Conservation (phyloP, 1,139 yeast genomes). For the Trichomonascaceae sp. region DNA sequence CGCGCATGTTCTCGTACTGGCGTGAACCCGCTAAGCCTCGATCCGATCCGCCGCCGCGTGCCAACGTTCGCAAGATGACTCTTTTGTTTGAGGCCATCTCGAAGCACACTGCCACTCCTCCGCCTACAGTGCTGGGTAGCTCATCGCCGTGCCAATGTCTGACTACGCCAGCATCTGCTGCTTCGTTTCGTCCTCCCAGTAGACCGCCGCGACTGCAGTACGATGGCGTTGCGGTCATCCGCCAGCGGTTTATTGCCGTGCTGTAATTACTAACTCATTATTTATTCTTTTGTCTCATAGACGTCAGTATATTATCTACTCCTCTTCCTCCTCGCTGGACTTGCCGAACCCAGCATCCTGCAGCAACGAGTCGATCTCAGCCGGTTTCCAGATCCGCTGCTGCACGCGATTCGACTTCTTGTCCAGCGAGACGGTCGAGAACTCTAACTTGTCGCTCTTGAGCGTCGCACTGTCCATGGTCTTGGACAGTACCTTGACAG, state of each 20-base stretch:
- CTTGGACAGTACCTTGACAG: constrained; percentile 82
- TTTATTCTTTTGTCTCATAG: not conserved
- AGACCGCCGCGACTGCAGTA: constrained; percentile 1
- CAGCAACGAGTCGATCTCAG: constrained; percentile 62
- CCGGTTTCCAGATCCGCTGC: constrained; percentile 68
- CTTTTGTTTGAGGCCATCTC: constrained; percentile 12
- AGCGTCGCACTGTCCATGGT: constrained; percentile 85
- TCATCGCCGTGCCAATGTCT: not conserved
- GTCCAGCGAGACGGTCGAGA: constrained; percentile 58
- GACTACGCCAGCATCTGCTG: constrained; percentile 3
- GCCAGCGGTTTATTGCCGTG: constrained; percentile 12
- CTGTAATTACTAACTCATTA: constrained; percentile 3
- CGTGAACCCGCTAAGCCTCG: constrained; percentile 2
- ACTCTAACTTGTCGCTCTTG: constrained; percentile 79
- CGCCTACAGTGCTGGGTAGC: constrained; percentile 5
- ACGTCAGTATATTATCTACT: constrained; percentile 1
- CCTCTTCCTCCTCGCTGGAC: constrained; percentile 36
- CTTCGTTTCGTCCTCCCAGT: no score
- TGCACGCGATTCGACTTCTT: constrained; percentile 35
- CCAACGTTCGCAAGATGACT: constrained; percentile 15
- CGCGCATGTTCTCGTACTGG: constrained; percentile 17
- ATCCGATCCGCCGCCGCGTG: constrained; percentile 17
- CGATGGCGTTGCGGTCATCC: constrained; percentile 11
- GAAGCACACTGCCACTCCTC: not conserved
- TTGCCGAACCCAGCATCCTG: constrained; percentile 60